A percentile compares a stretch with the other conserved stretches of the same genome.
Conservation (phyloP, 2,329 filamentous ascomycete genomes). For the Zarea fungicola region DNA sequence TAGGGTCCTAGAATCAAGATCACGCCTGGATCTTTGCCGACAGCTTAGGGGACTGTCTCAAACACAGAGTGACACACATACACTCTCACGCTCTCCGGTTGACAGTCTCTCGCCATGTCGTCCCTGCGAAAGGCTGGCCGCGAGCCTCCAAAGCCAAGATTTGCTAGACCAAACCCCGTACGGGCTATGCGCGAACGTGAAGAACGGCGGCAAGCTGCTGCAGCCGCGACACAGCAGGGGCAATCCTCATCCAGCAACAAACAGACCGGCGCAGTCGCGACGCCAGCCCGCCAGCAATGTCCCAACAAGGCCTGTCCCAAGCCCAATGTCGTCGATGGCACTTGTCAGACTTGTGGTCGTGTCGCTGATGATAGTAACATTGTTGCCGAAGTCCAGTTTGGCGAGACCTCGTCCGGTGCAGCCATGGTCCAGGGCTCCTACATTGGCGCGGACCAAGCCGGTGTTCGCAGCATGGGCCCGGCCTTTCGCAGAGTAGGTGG, state of each 20-base stretch:
- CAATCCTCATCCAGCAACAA: conserved; percentile 24
- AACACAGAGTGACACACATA: too few relatives aligned
- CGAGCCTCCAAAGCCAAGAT: conserved; percentile 33
- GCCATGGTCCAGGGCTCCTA: conserved; percentile 88
- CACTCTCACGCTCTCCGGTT: too few relatives aligned
- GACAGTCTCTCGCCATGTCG: conserved; percentile 43
- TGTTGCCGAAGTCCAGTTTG: conserved; percentile 86
- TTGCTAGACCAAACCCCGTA: conserved; percentile 40
- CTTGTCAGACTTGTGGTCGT: conserved; percentile 80
- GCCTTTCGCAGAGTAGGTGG: conserved; percentile 57
- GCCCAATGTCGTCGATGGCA: conserved; percentile 57
- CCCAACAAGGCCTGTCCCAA: conserved; percentile 57
- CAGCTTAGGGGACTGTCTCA: too few relatives aligned
- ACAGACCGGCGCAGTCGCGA: conserved; percentile 27
- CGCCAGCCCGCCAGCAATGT: conserved; percentile 40
- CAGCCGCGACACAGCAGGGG: conserved; percentile 22
- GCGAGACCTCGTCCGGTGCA: conserved; percentile 78
- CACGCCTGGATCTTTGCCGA: too few relatives aligned
- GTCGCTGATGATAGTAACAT: conserved; percentile 84
- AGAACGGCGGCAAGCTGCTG: conserved; percentile 37
- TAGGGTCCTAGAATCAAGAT: too few relatives aligned
- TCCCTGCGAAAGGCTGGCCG: conserved; percentile 35
- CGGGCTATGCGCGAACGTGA: conserved; percentile 49
- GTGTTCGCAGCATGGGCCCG: conserved; percentile 62
- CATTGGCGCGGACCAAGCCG: conserved; percentile 78